phyloP scores from a whole-genome alignment of 2,329 filamentous ascomycete genomes.

The Madurella fahalii region DNA sequence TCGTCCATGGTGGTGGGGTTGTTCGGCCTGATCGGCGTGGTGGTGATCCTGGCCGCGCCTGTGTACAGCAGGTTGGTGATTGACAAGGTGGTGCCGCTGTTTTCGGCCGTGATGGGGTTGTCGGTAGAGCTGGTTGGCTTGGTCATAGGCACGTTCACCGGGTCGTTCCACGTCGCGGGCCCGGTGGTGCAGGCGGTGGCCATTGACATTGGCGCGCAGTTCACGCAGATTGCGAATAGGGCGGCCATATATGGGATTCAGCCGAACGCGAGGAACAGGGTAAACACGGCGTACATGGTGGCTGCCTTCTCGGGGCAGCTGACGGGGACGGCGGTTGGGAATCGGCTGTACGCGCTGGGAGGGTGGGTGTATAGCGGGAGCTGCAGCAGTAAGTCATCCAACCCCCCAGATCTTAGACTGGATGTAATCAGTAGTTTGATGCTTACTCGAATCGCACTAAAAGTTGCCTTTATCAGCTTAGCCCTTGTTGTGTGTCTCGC shows the following conservation, averaged over 20 bases:
- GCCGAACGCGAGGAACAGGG: slow-evolving; percentile 65
- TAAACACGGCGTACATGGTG: slow-evolving; percentile 83
- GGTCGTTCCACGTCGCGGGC: slow-evolving; percentile 62
- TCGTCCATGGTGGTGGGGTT: slow-evolving; percentile 66
- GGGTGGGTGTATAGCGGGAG: slow-evolving; percentile 48
- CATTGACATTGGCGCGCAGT: slow-evolving; percentile 69
- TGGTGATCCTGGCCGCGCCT: slow-evolving; percentile 62
- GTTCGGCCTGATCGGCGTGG: slow-evolving; percentile 74
- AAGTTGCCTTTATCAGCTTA: slow-evolving; percentile 36
- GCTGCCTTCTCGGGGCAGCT: slow-evolving; percentile 71
- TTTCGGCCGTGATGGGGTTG: slow-evolving; percentile 62
- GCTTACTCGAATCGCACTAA: neutral
- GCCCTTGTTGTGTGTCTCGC: slow-evolving; percentile 35
- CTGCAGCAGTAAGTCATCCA: slow-evolving; percentile 33
- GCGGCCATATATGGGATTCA: slow-evolving; percentile 67
- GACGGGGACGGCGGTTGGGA: slow-evolving; percentile 61
- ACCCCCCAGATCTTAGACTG: neutral
- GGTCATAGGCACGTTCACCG: slow-evolving; percentile 64
- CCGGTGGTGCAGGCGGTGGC: slow-evolving; percentile 68
- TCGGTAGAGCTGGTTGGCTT: slow-evolving; percentile 57
- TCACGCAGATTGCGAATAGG: slow-evolving; percentile 69
- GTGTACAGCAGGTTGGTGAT: slow-evolving; percentile 67
- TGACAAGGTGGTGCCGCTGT: slow-evolving; percentile 64
- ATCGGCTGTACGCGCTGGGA: slow-evolving; percentile 47
- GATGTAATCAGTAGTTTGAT: neutral